Evolutionary conservation across 441 rosid genomes (phyloP).

Genomic region (Dalechampia spathulata): DNA sequence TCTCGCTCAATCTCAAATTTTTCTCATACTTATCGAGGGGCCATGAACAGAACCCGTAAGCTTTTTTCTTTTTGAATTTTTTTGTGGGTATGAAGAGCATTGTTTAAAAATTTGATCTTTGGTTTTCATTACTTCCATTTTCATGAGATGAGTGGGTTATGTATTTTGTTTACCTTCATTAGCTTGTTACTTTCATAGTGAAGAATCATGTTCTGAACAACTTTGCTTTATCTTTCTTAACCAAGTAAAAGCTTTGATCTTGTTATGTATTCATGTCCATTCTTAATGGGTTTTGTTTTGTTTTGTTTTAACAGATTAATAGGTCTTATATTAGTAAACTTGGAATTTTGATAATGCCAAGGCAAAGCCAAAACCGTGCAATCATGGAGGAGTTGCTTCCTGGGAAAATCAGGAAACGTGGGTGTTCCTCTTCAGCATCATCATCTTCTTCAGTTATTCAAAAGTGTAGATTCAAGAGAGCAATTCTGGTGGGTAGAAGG

Average conservation of each 20-base stretch:
- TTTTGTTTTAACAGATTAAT: neutral
- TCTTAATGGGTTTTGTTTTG: neutral
- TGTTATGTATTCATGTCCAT: neutral
- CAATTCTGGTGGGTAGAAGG: conserved; percentile 72
- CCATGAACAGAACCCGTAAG: conserved; percentile 4
- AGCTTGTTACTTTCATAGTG: neutral
- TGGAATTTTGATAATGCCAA: conserved; percentile 43
- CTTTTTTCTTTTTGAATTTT: neutral
- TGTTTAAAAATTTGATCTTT: conserved; percentile 3
- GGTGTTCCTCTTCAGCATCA: conserved; percentile 83
- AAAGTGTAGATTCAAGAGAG: conserved; percentile 78
- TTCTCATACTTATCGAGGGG: conserved; percentile 4
- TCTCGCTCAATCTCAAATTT: conserved; percentile 6
- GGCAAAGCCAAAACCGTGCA: conserved; percentile 42
- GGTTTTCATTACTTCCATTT: neutral
- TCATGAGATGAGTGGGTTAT: no score
- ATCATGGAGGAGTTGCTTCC: conserved; percentile 48
- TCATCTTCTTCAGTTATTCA: conserved; percentile 78
- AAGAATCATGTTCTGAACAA: neutral
- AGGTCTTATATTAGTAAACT: conserved; percentile 21
- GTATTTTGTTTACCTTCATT: no score
- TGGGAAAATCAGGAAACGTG: conserved; percentile 90
- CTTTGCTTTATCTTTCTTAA: neutral
- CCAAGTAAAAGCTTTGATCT: neutral
- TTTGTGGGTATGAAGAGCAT: neutral